Percentiles rank a stretch among this genome's conserved stretches.
phyloP scores from a whole-genome alignment of 495 filamentous ascomycete species.

The Amphirosellinia nigrospora region DNA sequence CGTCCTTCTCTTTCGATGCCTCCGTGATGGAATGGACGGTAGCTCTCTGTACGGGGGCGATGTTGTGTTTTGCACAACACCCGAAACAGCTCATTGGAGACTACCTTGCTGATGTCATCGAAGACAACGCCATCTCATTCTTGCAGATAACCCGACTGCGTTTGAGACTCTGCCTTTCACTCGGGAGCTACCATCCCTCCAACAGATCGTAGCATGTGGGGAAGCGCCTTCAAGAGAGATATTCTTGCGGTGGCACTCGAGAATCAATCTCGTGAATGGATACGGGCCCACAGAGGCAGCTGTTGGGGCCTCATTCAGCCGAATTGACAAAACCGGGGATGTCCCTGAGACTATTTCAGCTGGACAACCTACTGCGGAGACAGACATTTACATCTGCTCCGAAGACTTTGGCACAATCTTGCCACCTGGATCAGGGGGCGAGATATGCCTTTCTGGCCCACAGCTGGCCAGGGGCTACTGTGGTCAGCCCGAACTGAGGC shows the following conservation, averaged over 20 bases:
- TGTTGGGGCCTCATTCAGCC: conserved; percentile 40
- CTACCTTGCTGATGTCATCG: conserved; percentile 42
- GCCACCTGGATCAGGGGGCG: neutral
- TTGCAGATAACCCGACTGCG: neutral
- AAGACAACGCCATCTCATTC: neutral
- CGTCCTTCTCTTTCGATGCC: conserved; percentile 63
- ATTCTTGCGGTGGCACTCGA: neutral
- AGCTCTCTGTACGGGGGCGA: conserved; percentile 59
- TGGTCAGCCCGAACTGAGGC: neutral
- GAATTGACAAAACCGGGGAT: neutral
- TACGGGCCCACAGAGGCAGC: conserved; percentile 64
- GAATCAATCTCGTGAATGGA: conserved; percentile 55
- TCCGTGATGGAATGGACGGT: conserved; percentile 59
- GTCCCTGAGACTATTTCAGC: neutral
- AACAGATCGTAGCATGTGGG: neutral
- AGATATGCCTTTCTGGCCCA: neutral
- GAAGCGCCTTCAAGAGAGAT: neutral
- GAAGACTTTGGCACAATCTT: neutral
- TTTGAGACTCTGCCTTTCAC: neutral
- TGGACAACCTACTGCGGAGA: neutral
- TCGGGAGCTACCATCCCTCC: neutral
- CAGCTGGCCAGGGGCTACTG: conserved; percentile 4
- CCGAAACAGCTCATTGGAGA: conserved; percentile 6
- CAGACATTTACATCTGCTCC: conserved; percentile 2
- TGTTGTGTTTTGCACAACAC: conserved; percentile 54